A percentile compares a stretch with the other conserved stretches of the same genome.
phyloP scores from a whole-genome alignment of 169 alveolate genomes.

The Plasmodium sp. region DNA sequence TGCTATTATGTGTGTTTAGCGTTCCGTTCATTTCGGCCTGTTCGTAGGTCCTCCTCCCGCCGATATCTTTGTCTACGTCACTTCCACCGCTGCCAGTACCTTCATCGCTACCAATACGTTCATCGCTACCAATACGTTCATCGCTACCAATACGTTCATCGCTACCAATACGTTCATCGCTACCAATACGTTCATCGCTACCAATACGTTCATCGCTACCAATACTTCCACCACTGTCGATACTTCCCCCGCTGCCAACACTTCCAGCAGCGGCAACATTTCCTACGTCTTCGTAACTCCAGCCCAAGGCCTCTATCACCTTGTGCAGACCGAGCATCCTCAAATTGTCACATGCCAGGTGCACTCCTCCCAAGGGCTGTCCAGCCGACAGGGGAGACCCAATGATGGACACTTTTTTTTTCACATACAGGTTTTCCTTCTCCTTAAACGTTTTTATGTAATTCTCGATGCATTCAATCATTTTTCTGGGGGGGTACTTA shows the following conservation, averaged over 20 bases:
- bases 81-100: neutral
- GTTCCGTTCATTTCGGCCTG: neutral
- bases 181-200: too few relatives aligned
- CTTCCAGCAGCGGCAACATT: neutral
- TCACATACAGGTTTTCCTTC: constrained; percentile 21
- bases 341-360: constrained; percentile 43
- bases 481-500: neutral
- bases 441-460: constrained; percentile 9
- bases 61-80: neutral
- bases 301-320: constrained; percentile 22
- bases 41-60: neutral
- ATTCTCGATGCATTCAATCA: constrained; percentile 23
- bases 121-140: neutral
- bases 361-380: constrained; percentile 42
- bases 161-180: neutral
- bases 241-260: neutral
- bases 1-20: neutral
- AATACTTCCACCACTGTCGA: too few relatives aligned
- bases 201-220: neutral
- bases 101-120: neutral
- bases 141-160: too few relatives aligned
- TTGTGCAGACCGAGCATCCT: constrained; percentile 32
- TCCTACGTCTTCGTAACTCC: constrained; percentile 62
- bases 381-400: constrained; percentile 66
- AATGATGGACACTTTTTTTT: constrained; percentile 25